phyloP scores from a whole-genome alignment of 2,329 filamentous ascomycete species.

The Penicillium sp. region DNA sequence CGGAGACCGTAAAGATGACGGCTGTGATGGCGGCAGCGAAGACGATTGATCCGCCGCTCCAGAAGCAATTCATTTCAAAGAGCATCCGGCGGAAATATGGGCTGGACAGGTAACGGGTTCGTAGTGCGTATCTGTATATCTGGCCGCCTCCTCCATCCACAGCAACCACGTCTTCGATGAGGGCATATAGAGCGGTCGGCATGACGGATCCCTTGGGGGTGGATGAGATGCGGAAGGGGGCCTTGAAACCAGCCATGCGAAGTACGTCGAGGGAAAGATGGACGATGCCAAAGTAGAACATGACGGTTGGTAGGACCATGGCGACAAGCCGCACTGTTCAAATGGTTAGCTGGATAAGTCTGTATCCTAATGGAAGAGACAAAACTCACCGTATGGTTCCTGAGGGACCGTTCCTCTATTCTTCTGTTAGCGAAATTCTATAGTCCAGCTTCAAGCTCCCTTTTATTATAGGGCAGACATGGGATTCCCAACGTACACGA shows the following conservation, averaged over 20 bases:
- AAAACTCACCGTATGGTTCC: conserved; percentile 43
- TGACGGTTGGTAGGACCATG: conserved; percentile 50
- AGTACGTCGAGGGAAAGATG: conserved; percentile 48
- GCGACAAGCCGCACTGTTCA: conserved; percentile 46
- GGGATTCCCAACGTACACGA: conserved; percentile 36
- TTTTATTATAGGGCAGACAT: too few relatives aligned
- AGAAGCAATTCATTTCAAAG: conserved; percentile 60
- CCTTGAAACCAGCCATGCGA: conserved; percentile 48
- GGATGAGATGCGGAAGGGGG: conserved; percentile 68
- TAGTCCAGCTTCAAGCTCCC: too few relatives aligned
- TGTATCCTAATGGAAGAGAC: background rate
- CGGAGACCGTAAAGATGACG: conserved; percentile 54
- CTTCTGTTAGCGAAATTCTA: conserved; percentile 17
- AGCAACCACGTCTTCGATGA: conserved; percentile 70
- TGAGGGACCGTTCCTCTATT: conserved; percentile 45
- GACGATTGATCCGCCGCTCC: conserved; percentile 57
- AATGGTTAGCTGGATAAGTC: conserved; percentile 1
- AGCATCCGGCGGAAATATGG: conserved; percentile 60
- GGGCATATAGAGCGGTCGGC: conserved; percentile 65
- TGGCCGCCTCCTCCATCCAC: conserved; percentile 67
- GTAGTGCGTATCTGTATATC: conserved; percentile 56
- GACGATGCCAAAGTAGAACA: conserved; percentile 51
- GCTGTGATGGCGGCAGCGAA: conserved; percentile 53
- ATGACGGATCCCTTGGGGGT: conserved; percentile 63
- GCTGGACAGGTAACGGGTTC: conserved; percentile 58